phyloP scores from a whole-genome alignment of 306 rosid species.

The Luffa aegyptiaca region DNA sequence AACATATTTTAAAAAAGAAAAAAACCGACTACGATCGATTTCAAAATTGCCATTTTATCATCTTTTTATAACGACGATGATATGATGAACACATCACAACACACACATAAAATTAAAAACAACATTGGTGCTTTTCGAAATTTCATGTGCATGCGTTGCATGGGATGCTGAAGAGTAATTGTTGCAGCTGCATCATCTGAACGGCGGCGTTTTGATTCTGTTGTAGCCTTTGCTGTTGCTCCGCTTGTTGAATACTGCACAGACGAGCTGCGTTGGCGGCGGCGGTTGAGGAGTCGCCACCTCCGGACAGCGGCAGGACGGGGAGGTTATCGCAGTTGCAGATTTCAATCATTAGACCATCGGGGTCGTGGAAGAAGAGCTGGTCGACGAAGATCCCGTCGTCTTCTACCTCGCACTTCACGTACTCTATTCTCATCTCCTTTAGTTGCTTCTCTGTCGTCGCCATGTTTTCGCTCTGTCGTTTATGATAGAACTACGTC shows the following conservation, averaged over 20 bases:
- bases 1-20: background rate
- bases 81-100: background rate
- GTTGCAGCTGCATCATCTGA: background rate
- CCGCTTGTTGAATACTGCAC: background rate
- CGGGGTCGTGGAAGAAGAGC: conserved; percentile 82
- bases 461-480: conserved; percentile 55
- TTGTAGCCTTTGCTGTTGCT: background rate
- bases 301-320: conserved; percentile 31
- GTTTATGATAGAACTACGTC: background rate
- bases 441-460: conserved; percentile 44
- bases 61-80: background rate
- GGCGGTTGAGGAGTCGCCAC: background rate
- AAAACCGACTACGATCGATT: background rate
- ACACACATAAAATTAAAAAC: background rate
- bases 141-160: background rate
- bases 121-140: background rate
- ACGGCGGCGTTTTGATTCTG: background rate
- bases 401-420: conserved; percentile 50
- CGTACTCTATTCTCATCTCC: conserved; percentile 53
- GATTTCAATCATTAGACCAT: conserved; percentile 68
- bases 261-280: background rate
- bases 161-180: background rate
- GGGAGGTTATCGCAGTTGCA: conserved; percentile 81
- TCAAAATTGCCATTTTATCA: background rate
- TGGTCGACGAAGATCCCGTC: conserved; percentile 58